Evolutionary conservation across 2,329 filamentous ascomycete genomes (phyloP).

Genomic region (Arthroderma sp.): DNA sequence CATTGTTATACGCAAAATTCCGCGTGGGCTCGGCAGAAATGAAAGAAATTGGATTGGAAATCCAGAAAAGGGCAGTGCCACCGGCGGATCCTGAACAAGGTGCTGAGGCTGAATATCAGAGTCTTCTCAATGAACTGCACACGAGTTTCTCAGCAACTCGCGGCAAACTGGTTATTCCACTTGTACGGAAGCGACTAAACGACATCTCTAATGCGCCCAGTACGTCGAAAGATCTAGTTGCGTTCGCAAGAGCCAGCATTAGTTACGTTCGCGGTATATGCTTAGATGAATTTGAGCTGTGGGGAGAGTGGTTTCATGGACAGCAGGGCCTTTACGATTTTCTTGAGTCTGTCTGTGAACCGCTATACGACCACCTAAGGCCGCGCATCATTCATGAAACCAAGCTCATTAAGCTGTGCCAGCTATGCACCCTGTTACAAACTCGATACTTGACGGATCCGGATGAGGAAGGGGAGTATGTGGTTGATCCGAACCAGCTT

Average conservation of each 20-base stretch:
- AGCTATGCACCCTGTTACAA: slow-evolving; percentile 52
- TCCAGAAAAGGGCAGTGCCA: slow-evolving; percentile 51
- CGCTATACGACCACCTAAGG: slow-evolving; percentile 52
- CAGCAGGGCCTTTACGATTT: slow-evolving; percentile 52
- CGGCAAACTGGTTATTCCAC: slow-evolving; percentile 45
- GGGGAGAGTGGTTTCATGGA: slow-evolving; percentile 53
- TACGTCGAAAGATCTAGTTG: slow-evolving; percentile 49
- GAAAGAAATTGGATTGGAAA: slow-evolving; percentile 52
- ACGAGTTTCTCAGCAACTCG: slow-evolving; percentile 49
- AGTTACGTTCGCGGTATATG: slow-evolving; percentile 53
- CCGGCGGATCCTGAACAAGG: slow-evolving; percentile 46
- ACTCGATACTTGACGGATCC: slow-evolving; percentile 50
- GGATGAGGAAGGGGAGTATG: slow-evolving; percentile 39
- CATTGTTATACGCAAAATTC: slow-evolving; percentile 58
- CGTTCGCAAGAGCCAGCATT: slow-evolving; percentile 51
- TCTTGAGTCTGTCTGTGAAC: slow-evolving; percentile 53
- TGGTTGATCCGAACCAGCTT: slow-evolving; percentile 38
- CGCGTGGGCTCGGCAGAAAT: slow-evolving; percentile 52
- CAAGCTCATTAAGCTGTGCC: slow-evolving; percentile 52
- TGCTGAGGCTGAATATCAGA: slow-evolving; percentile 51
- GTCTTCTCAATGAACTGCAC: slow-evolving; percentile 51
- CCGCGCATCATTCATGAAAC: slow-evolving; percentile 55
- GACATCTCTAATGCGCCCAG: slow-evolving; percentile 46
- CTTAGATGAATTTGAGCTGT: slow-evolving; percentile 54
- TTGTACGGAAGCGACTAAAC: slow-evolving; percentile 47